Base-by-base conservation (phyloP, 2,329 filamentous ascomycete species). In the Emergomyces orientalis region DNA sequence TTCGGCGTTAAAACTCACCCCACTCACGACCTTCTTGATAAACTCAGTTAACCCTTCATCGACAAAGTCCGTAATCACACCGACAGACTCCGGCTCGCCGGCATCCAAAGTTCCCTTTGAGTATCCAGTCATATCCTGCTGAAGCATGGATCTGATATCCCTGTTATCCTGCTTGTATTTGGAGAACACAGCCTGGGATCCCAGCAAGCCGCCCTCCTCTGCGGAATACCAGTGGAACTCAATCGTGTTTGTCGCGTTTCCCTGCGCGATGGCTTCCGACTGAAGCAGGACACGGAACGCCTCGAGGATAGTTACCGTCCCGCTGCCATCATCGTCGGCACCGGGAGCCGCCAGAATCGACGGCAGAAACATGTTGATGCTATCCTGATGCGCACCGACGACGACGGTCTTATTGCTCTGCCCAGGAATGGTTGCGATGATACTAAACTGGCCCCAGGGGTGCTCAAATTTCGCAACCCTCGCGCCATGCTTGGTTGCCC, bases 181-280 rank as follows among this genome's bases (percentile, higher is more conserved):
- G 59, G 84, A 82, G 80, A 97, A 97, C 74, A 97, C 89, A 62
- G 89, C 92, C 75, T 96, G 91, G 70, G 88, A 93, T 64, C 91
- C 91, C 3, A 96, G 83, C 55, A 96, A 81, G 41, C 92, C 91
- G 59, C 88, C 91, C 75, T 96, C 91, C 74, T 96, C 91, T 13
- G 90, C 91, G 54, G 87, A 90, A 79, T 96, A 96, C 91, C 91
- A 96, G 77, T 97, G 92, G 76, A 97, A 97, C 78, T 97, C 93
- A 68, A 99, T 81, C 0, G 91, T 96, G 78, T 97, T 97, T 64
- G 84, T 77, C 3, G 86, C 87, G 67, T 90, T 84, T 66, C 91
- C 91, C 59, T 82, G 78, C 45, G 87, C 76, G 64, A 96, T 82
- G 60, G 86, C 83, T 65, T 87, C 77, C n/a, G 88, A 88, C 68